Base-by-base conservation (phyloP, 176 grass and related monocot genomes). In the Raddia guianensis region DNA sequence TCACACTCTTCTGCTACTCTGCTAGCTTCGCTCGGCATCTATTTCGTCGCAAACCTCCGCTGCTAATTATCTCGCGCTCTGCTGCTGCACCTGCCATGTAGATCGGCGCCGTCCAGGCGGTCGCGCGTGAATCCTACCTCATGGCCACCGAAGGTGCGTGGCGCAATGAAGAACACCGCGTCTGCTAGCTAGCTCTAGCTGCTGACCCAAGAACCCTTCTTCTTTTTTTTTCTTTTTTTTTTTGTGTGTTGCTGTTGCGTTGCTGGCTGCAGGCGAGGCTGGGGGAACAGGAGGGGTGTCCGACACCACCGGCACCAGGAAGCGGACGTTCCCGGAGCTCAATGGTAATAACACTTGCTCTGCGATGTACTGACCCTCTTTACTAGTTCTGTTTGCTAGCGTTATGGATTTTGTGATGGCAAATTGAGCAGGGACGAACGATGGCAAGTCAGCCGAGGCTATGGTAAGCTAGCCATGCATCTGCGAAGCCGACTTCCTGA, bases 101-200 rank as follows among this genome's bases (percentile, higher is more conserved):
- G 92, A 98, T 95, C 62, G 92, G 95, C 12, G 92, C 90, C 27
- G 81, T 91, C 1, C 92, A 93, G 83, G 92, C 95, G 44, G 84
- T 91, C 44, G 73, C 95, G 5, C 80, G 92, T 40, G 92, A 98
- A 48, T 91, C 86, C 0, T 98, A 98, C 83, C 87, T 91, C 75
- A 91, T 87, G 81, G 86, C 90, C 0, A 42, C 79, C 9, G 92
- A 98, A 76, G 86, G 95, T 88, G 81, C 58, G 87, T 89, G 27
- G 27, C 27, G 27, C 27, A 27, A 27, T 27, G 27, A 27, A 27
- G 27, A 27, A 27, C 27, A 27, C 27, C 27, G 27, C 27, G 27
- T 27, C 0, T 27, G 27, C 27, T 27, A 27, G 27, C 27, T 27
- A 27, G 27, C 27, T 27, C 27, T 27, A 27, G 27, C 27, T 27